A percentile compares a stretch with the other conserved stretches of the same genome.
Evolutionary conservation across 2,329 filamentous ascomycete genomes (phyloP).

Genomic region (Fusarium sp.): DNA sequence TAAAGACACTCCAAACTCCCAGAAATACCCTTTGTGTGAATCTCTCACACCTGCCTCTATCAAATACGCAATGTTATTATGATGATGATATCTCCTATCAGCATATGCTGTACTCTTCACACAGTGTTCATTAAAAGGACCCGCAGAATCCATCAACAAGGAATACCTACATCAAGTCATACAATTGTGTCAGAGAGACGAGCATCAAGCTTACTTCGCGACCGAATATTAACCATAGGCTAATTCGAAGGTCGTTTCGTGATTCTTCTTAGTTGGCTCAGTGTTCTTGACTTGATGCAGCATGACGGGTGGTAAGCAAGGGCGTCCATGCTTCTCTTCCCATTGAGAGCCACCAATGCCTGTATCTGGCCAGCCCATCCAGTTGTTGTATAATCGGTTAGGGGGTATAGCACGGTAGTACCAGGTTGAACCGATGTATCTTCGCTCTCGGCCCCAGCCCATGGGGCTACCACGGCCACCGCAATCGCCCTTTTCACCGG

Average conservation of each 20-base stretch:
- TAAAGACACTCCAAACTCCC: conserved; percentile 27
- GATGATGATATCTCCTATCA: conserved; percentile 33
- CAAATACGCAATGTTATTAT: conserved; percentile 35
- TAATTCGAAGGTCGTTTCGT: conserved; percentile 53
- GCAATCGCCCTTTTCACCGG: conserved; percentile 64
- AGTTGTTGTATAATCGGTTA: conserved; percentile 70
- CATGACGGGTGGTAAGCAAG: conserved; percentile 69
- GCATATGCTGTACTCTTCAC: conserved; percentile 29
- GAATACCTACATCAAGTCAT: conserved; percentile 13
- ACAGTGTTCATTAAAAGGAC: conserved; percentile 10
- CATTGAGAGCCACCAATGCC: conserved; percentile 65
- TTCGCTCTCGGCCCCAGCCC: conserved; percentile 68
- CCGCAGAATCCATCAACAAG: conserved; percentile 13
- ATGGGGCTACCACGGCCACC: conserved; percentile 67
- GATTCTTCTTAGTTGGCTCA: conserved; percentile 59
- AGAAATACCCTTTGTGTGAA: conserved; percentile 46
- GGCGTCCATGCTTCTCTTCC: conserved; percentile 66
- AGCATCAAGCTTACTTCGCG: neutral
- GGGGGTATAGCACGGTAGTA: conserved; percentile 69
- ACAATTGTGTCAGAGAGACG: conserved; percentile 1
- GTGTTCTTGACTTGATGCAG: conserved; percentile 71
- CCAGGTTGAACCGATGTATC: conserved; percentile 70
- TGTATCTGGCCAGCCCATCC: conserved; percentile 69
- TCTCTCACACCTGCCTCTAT: conserved; percentile 29
- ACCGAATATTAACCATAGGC: conserved; percentile 50